phyloP scores from a whole-genome alignment of 805 yeast species.

The Ogataea saltuana region DNA sequence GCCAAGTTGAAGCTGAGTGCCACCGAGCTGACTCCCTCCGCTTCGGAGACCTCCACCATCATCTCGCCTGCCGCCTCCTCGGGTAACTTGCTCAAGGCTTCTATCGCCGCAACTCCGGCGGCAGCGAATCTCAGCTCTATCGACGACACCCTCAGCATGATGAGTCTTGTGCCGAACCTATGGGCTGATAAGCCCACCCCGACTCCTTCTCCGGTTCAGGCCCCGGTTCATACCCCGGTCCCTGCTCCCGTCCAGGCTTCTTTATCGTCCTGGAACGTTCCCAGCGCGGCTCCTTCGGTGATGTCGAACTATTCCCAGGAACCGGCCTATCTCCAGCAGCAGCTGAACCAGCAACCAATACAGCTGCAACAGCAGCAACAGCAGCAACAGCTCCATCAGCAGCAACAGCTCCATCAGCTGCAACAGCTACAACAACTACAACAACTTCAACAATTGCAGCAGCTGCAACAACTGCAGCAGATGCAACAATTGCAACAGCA shows the following conservation, averaged over 20 bases:
- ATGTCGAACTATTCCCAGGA: slow-evolving; percentile 3
- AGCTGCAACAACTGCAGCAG: slow-evolving; percentile 9
- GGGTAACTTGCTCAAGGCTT: slow-evolving; percentile 20
- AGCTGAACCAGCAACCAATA: slow-evolving; percentile 2
- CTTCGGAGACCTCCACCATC: slow-evolving; percentile 21
- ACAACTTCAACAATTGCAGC: slow-evolving; percentile 10
- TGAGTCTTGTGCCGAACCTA: slow-evolving; percentile 29
- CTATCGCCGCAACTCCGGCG: no score
- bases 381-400: slow-evolving; percentile 9
- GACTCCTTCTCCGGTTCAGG: not conserved
- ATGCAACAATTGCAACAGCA: slow-evolving; percentile 5
- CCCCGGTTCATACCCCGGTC: not conserved
- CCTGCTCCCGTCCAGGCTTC: no score
- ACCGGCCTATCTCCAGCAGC: slow-evolving; percentile 1
- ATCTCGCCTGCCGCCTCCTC: slow-evolving; percentile 21
- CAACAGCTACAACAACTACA: slow-evolving; percentile 6
- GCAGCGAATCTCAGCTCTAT: slow-evolving; percentile 1
- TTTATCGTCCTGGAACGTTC: not conserved
- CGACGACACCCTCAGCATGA: slow-evolving; percentile 20
- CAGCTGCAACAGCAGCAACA: slow-evolving; percentile 6
- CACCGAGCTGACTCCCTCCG: slow-evolving; percentile 17
- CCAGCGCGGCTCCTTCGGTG: not conserved
- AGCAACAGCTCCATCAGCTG: slow-evolving; percentile 5
- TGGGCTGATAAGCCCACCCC: slow-evolving; percentile 19
- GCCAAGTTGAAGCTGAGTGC: slow-evolving; percentile 14